Conservation (phyloP, 768 basidiomycete species). For the Kwoniella europaea region DNA sequence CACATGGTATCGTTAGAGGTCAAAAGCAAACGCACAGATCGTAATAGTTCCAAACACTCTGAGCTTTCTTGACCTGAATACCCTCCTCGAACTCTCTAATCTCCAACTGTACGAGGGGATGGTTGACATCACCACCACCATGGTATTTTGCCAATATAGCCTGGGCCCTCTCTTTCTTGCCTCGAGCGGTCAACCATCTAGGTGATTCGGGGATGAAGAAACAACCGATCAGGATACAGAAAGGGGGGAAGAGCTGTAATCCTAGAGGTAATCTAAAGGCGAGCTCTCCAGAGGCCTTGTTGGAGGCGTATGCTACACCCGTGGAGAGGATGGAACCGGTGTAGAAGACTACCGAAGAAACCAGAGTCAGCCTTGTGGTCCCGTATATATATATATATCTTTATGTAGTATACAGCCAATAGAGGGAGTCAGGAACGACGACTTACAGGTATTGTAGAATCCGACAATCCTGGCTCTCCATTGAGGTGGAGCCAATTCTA, state of each 20-base stretch:
- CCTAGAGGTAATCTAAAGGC: conserved; percentile 45
- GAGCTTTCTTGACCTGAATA: conserved; percentile 64
- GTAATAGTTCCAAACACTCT: conserved; percentile 65
- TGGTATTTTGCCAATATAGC: conserved; percentile 64
- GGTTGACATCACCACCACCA: conserved; percentile 61
- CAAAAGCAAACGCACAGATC: conserved; percentile 20
- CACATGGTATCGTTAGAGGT: background rate
- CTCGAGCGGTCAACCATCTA: conserved; percentile 65
- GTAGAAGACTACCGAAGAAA: conserved; percentile 21
- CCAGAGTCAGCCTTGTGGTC: background rate
- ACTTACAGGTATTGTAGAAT: conserved; percentile 26
- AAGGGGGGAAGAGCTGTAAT: conserved; percentile 46
- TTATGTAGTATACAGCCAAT: background rate
- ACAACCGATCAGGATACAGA: conserved; percentile 39
- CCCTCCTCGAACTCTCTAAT: conserved; percentile 65
- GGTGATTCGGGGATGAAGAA: conserved; percentile 65
- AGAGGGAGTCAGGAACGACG: background rate
- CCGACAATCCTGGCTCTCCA: conserved; percentile 42
- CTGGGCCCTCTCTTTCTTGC: conserved; percentile 61
- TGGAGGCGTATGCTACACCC: conserved; percentile 45
- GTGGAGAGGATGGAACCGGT: conserved; percentile 49
- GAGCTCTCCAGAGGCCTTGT: conserved; percentile 36
- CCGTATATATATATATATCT: too few relatives aligned
- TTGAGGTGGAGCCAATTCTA: conserved; percentile 34
- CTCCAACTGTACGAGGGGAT: conserved; percentile 64